phyloP scores from a whole-genome alignment of 441 rosid species.

The Bruguiera hainesii region DNA sequence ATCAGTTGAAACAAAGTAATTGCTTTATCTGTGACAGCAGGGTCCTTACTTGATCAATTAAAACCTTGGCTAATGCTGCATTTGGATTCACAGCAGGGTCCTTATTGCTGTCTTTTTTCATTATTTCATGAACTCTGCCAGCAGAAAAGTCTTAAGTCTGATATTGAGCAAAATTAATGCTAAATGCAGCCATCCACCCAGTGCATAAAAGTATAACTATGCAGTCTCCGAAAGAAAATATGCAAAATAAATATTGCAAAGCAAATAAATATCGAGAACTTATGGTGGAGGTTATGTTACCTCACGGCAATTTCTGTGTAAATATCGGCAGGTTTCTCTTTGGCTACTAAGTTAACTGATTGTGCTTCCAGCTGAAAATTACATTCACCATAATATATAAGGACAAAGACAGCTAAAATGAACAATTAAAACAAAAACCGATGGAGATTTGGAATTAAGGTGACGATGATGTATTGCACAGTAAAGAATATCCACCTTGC shows the following conservation, averaged over 20 bases:
- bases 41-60: slow-evolving; percentile 69
- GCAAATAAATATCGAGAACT: neutral
- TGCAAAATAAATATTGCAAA: neutral
- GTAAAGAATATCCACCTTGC: neutral
- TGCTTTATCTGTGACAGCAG: neutral
- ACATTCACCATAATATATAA: slow-evolving; percentile 27
- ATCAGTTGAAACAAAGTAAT: neutral
- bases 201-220: neutral
- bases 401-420: slow-evolving; percentile 14
- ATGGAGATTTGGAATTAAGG: neutral
- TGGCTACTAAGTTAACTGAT: slow-evolving; percentile 85
- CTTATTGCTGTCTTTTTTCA: slow-evolving; percentile 71
- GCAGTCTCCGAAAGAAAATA: neutral
- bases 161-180: slow-evolving; percentile 2
- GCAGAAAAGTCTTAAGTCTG: slow-evolving; percentile 23
- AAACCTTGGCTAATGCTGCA: slow-evolving; percentile 73
- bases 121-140: slow-evolving; percentile 80
- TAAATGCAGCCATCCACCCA: slow-evolving; percentile 1
- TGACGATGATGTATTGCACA: neutral
- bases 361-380: slow-evolving; percentile 80
- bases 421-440: slow-evolving; percentile 1
- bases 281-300: slow-evolving; percentile 32
- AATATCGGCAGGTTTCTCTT: slow-evolving; percentile 91
- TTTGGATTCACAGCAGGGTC: slow-evolving; percentile 69
- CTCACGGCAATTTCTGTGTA: slow-evolving; percentile 92